Conservation (phyloP, 2,329 filamentous ascomycete genomes). For the Hypoxylon sp. region DNA sequence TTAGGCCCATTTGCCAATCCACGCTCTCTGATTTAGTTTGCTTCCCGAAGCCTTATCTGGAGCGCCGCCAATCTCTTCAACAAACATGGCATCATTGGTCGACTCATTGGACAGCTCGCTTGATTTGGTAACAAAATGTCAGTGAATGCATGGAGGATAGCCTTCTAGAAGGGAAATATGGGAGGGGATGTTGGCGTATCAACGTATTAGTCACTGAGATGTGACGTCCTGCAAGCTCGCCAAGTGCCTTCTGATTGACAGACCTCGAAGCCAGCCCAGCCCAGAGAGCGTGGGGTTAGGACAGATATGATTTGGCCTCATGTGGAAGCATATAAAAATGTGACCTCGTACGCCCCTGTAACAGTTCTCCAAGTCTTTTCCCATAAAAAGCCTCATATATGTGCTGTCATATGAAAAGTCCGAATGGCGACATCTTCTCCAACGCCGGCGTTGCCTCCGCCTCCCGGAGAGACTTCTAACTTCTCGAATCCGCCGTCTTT, state of each 20-base stretch:
- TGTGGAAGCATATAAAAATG: background rate
- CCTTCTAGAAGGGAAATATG: background rate
- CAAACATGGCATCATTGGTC: background rate
- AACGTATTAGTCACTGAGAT: background rate
- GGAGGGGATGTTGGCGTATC: background rate
- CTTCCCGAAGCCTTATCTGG: background rate
- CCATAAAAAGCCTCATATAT: background rate
- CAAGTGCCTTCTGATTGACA: background rate
- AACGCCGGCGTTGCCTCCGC: constrained; percentile 40
- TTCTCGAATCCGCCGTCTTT: constrained; percentile 33
- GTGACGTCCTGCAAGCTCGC: background rate
- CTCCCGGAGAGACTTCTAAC: constrained; percentile 37
- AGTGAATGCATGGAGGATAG: background rate
- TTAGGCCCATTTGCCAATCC: background rate
- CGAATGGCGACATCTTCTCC: constrained; percentile 46
- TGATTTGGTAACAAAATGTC: background rate
- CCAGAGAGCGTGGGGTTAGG: background rate
- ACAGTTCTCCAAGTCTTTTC: background rate
- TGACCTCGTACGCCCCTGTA: background rate
- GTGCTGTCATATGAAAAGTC: background rate
- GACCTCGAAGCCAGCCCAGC: background rate
- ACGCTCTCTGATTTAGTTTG: background rate
- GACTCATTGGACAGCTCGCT: background rate
- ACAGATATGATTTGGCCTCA: background rate
- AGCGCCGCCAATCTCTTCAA: background rate